Conservation (phyloP, 169 alveolate genomes). For the Hepatocystis sp. region DNA sequence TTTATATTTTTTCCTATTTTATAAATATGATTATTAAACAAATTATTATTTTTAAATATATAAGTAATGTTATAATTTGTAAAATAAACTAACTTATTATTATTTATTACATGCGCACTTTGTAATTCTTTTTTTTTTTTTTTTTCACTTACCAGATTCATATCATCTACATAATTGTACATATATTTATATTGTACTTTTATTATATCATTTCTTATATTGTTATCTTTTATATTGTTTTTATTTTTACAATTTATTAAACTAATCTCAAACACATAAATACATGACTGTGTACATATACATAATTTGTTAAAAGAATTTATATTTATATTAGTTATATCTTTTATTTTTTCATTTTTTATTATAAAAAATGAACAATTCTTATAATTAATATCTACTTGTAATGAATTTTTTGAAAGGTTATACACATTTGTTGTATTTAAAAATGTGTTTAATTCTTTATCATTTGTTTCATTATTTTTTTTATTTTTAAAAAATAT, state of each 20-base stretch:
- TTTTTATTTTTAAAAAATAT: slow-evolving; percentile 41
- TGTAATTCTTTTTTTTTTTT: slow-evolving; percentile 6
- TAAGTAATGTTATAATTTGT: slow-evolving; percentile 6
- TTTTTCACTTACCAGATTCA: not conserved
- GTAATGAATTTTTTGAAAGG: not conserved
- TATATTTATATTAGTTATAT: slow-evolving; percentile 12
- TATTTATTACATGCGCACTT: not conserved
- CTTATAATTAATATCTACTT: slow-evolving; percentile 3
- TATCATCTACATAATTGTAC: not conserved
- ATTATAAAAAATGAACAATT: slow-evolving; percentile 2
- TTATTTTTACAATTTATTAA: not conserved
- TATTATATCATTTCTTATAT: no score
- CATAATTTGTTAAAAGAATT: slow-evolving; percentile 22
- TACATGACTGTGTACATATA: slow-evolving; percentile 8
- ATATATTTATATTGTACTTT: slow-evolving; percentile 1
- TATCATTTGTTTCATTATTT: slow-evolving; percentile 7
- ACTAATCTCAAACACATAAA: slow-evolving; percentile 8
- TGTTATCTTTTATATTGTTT: no score
- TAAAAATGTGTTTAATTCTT: not conserved
- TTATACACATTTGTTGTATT: not conserved
- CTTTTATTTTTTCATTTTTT: slow-evolving; percentile 8
- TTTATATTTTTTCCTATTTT: slow-evolving; percentile 12
- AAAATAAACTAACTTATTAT: slow-evolving; percentile 26
- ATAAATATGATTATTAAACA: slow-evolving; percentile 15
- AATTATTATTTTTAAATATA: slow-evolving; percentile 6